Evolutionary conservation across 2,329 filamentous ascomycete species (phyloP).

Genomic region (Alternaria solani): DNA sequence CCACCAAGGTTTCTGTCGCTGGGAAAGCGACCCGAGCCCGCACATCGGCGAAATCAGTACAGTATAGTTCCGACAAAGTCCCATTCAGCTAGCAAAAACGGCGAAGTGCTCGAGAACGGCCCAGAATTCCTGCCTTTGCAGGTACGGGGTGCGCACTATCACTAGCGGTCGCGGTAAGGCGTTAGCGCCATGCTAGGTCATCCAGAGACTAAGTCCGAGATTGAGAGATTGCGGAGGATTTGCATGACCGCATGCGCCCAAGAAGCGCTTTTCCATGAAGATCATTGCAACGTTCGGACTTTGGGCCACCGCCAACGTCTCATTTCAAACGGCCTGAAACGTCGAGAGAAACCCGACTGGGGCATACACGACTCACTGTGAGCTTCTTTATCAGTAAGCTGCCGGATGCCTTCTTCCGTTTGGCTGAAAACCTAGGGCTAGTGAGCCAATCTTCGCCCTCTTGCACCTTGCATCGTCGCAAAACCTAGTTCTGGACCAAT

Average conservation of each 20-base stretch:
- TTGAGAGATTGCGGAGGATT: constrained; percentile 16
- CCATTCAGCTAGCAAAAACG: constrained; percentile 2
- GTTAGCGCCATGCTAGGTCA: constrained; percentile 6
- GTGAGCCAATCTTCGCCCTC: constrained; percentile 5
- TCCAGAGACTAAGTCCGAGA: constrained; percentile 7
- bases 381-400: neutral
- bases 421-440: neutral
- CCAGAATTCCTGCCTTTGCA: constrained; percentile 6
- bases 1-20: neutral
- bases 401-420: neutral
- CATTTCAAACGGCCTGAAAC: neutral
- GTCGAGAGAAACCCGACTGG: neutral
- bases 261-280: neutral
- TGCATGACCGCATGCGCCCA: constrained; percentile 3
- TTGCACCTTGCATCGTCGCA: constrained; percentile 9
- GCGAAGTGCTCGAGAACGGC: constrained; percentile 5
- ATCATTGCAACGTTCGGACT: neutral
- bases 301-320: neutral
- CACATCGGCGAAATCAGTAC: neutral
- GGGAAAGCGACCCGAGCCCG: neutral
- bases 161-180: constrained; percentile 6
- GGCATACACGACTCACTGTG: neutral
- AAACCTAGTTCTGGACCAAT: constrained; percentile 12
- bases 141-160: constrained; percentile 4
- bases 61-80: neutral